These are phyloP conservation scores for Amanita pallidorosea DNA, from an alignment of 768 basidiomycete species.

Conservation along the genomic window DNA sequence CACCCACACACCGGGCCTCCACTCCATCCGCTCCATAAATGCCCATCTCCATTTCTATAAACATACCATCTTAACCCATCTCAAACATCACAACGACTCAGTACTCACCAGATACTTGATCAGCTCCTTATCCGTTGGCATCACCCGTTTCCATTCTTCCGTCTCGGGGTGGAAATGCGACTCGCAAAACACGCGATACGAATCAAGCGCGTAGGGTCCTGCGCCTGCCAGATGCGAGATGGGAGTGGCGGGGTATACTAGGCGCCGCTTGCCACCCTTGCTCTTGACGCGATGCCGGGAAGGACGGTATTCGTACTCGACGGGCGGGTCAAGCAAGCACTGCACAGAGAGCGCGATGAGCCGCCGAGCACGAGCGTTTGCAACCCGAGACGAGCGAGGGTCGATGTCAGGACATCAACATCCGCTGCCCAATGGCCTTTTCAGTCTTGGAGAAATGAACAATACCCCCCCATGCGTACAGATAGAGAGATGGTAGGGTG, in stretches of 20 bases:
- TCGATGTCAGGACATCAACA: not conserved
- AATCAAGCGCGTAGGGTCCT: constrained; percentile 66
- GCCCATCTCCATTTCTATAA: constrained; percentile 72
- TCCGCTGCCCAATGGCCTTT: not conserved
- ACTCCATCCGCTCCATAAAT: constrained; percentile 35
- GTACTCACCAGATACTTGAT: constrained; percentile 49
- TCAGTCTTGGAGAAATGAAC: not conserved
- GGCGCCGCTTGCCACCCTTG: not conserved
- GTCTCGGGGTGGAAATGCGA: constrained; percentile 17
- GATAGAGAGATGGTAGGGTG: constrained; percentile 38
- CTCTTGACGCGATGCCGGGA: constrained; percentile 9
- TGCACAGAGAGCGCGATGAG: not conserved
- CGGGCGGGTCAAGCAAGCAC: not conserved
- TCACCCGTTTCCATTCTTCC: constrained; percentile 52
- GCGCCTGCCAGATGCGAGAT: constrained; percentile 53
- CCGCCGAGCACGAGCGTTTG: not conserved
- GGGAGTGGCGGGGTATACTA: constrained; percentile 32
- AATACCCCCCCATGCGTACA: too few species aligned
- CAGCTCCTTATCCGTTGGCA: constrained; percentile 62
- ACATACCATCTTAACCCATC: not conserved
- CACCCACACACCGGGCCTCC: constrained; percentile 35
- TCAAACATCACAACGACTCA: not conserved
- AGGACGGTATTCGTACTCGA: not conserved
- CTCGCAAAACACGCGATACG: constrained; percentile 61
- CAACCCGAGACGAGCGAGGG: not conserved